Evolutionary conservation across 1,139 yeast species (phyloP).

Genomic region (Scheffersomyces illinoinensis): DNA sequence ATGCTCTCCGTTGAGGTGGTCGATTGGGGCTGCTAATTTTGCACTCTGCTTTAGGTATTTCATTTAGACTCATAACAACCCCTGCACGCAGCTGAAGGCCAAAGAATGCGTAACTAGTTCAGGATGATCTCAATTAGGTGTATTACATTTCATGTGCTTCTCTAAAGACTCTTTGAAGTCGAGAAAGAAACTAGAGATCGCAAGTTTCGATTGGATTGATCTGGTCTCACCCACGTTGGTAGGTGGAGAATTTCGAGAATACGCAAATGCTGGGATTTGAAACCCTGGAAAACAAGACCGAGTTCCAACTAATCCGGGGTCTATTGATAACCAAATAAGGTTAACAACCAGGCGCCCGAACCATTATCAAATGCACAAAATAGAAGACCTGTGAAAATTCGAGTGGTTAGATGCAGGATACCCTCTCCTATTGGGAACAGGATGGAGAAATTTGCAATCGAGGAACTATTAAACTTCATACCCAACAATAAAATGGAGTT

Average conservation of each 20-base stretch:
- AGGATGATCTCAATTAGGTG: neutral
- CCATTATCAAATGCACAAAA: neutral
- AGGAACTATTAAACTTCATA: neutral
- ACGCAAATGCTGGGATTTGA: neutral
- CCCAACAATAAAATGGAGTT: neutral
- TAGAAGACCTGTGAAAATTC: neutral
- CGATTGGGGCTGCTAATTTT: neutral
- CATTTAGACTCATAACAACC: neutral
- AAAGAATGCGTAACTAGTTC: neutral
- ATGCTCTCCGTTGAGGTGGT: neutral
- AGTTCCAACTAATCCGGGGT: neutral
- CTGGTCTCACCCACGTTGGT: neutral
- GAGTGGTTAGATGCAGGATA: neutral
- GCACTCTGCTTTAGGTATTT: neutral
- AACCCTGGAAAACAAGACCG: neutral
- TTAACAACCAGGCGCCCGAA: neutral
- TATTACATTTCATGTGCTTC: neutral
- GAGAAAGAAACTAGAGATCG: neutral
- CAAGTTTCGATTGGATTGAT: neutral
- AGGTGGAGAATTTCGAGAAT: neutral
- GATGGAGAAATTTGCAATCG: neutral
- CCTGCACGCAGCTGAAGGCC: neutral
- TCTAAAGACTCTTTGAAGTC: neutral
- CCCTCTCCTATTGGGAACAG: neutral
- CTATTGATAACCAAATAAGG: neutral